A percentile compares a stretch with the other conserved stretches of the same genome.
Conservation (phyloP, 2,329 filamentous ascomycete species). For the Cladosporium sp. region DNA sequence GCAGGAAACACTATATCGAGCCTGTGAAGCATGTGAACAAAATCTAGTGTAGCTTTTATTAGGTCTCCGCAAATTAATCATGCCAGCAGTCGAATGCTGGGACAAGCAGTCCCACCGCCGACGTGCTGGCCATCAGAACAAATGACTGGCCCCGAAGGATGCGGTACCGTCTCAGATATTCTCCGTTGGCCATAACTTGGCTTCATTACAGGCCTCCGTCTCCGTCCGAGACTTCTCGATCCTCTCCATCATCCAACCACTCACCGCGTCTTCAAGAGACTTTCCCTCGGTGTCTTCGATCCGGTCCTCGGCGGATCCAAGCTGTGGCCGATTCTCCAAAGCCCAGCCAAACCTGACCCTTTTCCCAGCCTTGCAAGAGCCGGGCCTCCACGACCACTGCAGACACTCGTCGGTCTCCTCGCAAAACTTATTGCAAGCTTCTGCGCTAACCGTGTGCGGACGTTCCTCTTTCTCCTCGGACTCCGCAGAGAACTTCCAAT, state of each 20-base stretch:
- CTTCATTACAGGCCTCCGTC: neutral
- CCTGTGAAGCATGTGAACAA: conserved; percentile 4
- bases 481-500: conserved; percentile 17
- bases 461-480: conserved; percentile 14
- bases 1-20: conserved; percentile 15
- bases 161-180: neutral
- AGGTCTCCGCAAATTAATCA: too few relatives aligned
- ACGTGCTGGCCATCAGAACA: too few relatives aligned
- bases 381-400: conserved; percentile 34
- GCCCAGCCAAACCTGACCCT: conserved; percentile 25
- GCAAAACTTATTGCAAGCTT: conserved; percentile 31
- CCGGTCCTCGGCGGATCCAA: conserved; percentile 15
- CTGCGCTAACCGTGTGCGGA: conserved; percentile 19
- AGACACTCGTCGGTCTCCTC: conserved; percentile 29
- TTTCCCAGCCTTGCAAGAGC: conserved; percentile 33
- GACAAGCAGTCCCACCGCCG: too few relatives aligned
- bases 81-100: too few relatives aligned
- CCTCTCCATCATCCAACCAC: conserved; percentile 35
- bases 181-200: neutral
- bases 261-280: conserved; percentile 18
- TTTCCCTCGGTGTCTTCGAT: conserved; percentile 20
- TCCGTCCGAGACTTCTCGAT: conserved; percentile 15
- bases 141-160: too few relatives aligned
- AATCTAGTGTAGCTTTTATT: neutral
- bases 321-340: conserved; percentile 12